Base-by-base conservation (phyloP, 495 filamentous ascomycete species). In the Cudoniella acicularis region DNA sequence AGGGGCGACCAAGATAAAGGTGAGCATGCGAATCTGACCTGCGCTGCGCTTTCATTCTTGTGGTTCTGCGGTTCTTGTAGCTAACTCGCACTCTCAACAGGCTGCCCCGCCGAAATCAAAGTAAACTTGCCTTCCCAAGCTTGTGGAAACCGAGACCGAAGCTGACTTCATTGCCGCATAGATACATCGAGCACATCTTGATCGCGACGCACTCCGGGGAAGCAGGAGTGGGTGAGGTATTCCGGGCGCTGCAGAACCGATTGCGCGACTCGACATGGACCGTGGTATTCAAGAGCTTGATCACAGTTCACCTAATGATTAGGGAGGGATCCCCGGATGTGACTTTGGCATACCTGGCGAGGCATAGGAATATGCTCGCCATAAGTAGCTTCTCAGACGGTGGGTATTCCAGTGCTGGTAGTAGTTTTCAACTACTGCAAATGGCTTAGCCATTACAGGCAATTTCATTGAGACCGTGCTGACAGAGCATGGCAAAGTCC, bases 201-300 rank as follows among this genome's bases (percentile, higher is more conserved):
- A 82, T 96, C 64, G 95, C 94, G 60, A 99, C 94, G 27, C 91
- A 97, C 73, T 84, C 91, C 3, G 94, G 94, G 61, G 94, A 99
- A 70, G 89, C 91, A 16, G 94, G 95, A 57, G 91, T 99, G 49
- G 95, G 87, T 45, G 94, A 99, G 73, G 89, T 99, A 47, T 98
- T 99, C 68, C 84, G 95, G 46, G 89, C 92, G 25, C 74, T 99
- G 22, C 91, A 95, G 66, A 84, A 89, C 67, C 81, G 94, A 52
- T 75, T 99, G 49, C 87, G 91, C 64, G 94, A 99, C 67, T 91
- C 92, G 65, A 95, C 92, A 83, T 99, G 94, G 94, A 98, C 95
- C 9, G 81, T 86, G 26, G 91, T 93, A 55, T 96, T 97, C 84
- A 99, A 99, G 73, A 83, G 87, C 53, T 79, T 99, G 54, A 96